Base-by-base conservation (phyloP, 371 early-diverging fungal genomes). In the Caulochytrium protostelioides region DNA sequence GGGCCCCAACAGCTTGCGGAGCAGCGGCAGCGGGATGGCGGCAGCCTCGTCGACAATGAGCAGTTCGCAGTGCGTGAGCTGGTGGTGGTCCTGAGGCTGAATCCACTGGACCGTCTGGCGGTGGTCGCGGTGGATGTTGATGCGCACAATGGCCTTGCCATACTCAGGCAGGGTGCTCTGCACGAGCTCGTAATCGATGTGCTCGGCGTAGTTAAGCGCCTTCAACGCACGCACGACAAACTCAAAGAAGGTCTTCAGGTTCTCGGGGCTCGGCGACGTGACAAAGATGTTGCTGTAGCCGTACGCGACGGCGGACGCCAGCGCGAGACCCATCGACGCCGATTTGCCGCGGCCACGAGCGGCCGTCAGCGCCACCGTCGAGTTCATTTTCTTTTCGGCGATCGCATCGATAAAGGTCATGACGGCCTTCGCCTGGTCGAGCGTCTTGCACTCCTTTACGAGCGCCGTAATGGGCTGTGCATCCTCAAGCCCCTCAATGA, bases 41-140 rank as follows among this genome's bases (percentile, higher is more conserved):
- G 99, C 99, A 16, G 99, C 99, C 64, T 99, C 99, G 55, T 99
- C 99, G 52, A 99, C 90, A 2, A 99, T 87, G 4, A 99, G 55
- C 38, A 99, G 60, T 59, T 97, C 97, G 10, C 90, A 91, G 57
- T 95, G 92, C 19, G 85, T 75, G 30, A 92, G 70, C 0, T 80
- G 77, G 43, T 76, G 77, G 27, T 79, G 70, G 49, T 92, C 92
- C 52, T 83, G 76, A 19, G 94, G 97, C 51, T 83, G 85, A 46
- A 97, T 87, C 48, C 89, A 95, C 68, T 76, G 92, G 46, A 95
- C 80, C 9, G 92, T 95, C 53, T 95, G 97, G n/a, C 97, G 70
- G 59, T 95, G 97, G 46, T 86, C 81, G 38, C 79, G 70, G 55
- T 87, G 89, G 35, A 95, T 69, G 49, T 92, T 91, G 35, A 95